Conservation (phyloP, 208 protist genomes). For the Trypanosoma avium region DNA sequence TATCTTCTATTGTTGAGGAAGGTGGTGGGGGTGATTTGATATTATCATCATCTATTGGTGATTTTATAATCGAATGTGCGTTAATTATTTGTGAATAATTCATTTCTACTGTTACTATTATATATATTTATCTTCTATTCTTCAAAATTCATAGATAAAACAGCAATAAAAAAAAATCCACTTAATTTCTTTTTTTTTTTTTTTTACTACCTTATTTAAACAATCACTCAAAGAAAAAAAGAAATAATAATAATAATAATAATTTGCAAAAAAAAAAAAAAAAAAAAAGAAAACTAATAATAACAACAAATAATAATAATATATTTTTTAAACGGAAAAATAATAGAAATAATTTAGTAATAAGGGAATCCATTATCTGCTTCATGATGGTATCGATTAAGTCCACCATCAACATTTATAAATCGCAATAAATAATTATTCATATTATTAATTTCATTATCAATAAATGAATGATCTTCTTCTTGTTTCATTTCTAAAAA, state of each 20-base stretch:
- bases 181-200: no score
- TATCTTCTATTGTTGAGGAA: neutral
- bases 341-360: conserved; percentile 41
- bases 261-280: neutral
- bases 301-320: neutral
- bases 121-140: no score
- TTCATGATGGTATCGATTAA: conserved; percentile 68
- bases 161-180: no score
- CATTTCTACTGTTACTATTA: no score
- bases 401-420: conserved; percentile 79
- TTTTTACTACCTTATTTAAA: no score
- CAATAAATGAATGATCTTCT: neutral
- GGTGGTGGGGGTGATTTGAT: neutral
- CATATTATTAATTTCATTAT: neutral
- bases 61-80: neutral
- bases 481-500: conserved; percentile 29
- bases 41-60: neutral
- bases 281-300: neutral
- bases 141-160: no score
- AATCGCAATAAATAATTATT: conserved; percentile 15
- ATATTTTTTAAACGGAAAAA: no score
- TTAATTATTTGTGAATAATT: no score
- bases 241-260: conserved; percentile 33
- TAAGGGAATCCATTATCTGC: conserved; percentile 65
- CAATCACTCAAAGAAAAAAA: conserved; percentile 23